Percentiles rank a stretch among this genome's conserved stretches.
phyloP scores from a whole-genome alignment of 2,329 filamentous ascomycete genomes.

The Arthroderma sp. region DNA sequence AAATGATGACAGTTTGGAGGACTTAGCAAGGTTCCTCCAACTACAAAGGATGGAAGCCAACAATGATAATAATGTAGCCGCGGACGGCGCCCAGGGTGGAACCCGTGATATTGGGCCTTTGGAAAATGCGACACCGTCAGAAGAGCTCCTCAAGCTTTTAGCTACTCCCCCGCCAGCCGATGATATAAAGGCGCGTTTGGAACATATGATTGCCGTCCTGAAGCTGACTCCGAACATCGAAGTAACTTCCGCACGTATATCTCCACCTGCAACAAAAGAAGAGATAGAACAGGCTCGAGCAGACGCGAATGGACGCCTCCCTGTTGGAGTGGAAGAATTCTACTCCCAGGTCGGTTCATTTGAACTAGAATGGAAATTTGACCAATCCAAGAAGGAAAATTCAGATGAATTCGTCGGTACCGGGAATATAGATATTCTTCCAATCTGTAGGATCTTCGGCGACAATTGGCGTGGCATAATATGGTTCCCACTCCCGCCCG shows the following conservation, averaged over 20 bases:
- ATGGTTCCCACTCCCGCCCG: conserved; percentile 1
- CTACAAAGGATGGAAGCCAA: too few relatives aligned
- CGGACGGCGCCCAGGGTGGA: too few relatives aligned
- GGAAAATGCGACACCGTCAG: too few relatives aligned
- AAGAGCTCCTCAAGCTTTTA: too few relatives aligned
- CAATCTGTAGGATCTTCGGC: not conserved
- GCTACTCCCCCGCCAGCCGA: not conserved
- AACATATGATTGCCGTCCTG: not conserved
- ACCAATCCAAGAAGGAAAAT: not conserved
- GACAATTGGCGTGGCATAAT: not conserved
- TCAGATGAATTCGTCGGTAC: not conserved
- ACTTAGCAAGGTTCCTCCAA: not conserved
- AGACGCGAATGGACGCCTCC: conserved; percentile 1
- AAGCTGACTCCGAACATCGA: not conserved
- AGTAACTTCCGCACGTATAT: not conserved
- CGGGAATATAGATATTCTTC: not conserved
- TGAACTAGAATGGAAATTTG: not conserved
- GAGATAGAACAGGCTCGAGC: not conserved
- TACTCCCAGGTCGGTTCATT: conserved; percentile 1
- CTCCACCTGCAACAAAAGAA: not conserved
- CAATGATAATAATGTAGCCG: too few relatives aligned
- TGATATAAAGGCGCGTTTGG: not conserved
- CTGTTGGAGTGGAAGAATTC: not conserved
- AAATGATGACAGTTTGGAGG: not conserved
- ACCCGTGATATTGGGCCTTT: too few relatives aligned